Conservation (phyloP, 306 rosid genomes). For the Arachis stenosperma region DNA sequence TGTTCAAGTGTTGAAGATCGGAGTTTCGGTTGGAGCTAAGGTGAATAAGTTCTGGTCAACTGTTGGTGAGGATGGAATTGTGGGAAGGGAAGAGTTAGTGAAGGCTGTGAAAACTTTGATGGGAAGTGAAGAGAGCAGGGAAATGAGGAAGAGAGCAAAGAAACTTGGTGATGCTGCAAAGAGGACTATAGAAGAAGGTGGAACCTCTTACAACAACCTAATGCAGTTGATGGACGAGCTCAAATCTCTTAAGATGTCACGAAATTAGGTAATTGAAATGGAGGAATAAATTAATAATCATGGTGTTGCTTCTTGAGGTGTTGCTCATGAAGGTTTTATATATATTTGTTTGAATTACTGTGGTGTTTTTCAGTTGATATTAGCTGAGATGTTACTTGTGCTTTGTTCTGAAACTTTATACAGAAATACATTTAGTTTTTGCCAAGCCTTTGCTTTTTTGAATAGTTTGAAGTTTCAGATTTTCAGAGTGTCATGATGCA, state of each 20-base stretch:
- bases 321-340: slow-evolving; percentile 5
- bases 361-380: background rate
- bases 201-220: slow-evolving; percentile 37
- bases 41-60: slow-evolving; percentile 24
- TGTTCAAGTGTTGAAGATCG: slow-evolving; percentile 37
- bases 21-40: slow-evolving; percentile 34
- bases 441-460: too few relatives aligned
- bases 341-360: background rate
- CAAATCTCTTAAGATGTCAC: slow-evolving; percentile 33
- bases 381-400: background rate
- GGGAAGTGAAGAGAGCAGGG: slow-evolving; percentile 28
- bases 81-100: slow-evolving; percentile 33
- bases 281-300: background rate
- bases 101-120: slow-evolving; percentile 35
- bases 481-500: too few relatives aligned
- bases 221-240: slow-evolving; percentile 36
- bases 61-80: background rate
- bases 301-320: slow-evolving; percentile 1
- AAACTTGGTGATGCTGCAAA: slow-evolving; percentile 32
- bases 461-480: too few relatives aligned
- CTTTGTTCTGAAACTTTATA: too few relatives aligned
- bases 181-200: slow-evolving; percentile 36
- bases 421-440: too few relatives aligned
- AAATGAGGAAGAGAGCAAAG: slow-evolving; percentile 38
- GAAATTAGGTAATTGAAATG: slow-evolving; percentile 15